Evolutionary conservation across 495 filamentous ascomycete species (phyloP).

Genomic region (Penicillium antarcticum): DNA sequence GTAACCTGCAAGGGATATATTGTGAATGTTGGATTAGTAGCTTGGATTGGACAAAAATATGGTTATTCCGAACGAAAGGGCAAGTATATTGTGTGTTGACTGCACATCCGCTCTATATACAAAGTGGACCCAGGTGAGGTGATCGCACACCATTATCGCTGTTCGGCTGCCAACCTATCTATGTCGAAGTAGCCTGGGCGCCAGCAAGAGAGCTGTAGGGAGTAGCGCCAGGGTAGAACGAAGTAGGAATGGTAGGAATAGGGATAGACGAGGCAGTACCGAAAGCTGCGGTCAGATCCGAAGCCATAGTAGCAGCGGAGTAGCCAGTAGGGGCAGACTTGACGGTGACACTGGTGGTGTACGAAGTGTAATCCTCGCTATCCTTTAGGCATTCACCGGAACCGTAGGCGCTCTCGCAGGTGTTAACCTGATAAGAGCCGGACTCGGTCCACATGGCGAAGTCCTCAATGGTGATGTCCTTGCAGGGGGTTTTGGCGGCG

Average conservation of each 20-base stretch:
- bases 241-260: conserved; percentile 54
- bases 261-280: conserved; percentile 44
- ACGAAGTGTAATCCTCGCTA: conserved; percentile 20
- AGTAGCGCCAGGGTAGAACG: conserved; percentile 49
- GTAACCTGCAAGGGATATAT: no score
- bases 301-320: conserved; percentile 47
- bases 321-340: conserved; percentile 42
- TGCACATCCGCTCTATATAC: no score
- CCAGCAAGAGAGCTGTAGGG: conserved; percentile 29
- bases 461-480: conserved; percentile 48
- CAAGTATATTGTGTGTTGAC: no score
- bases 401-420: conserved; percentile 50
- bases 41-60: no score
- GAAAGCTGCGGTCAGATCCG: conserved; percentile 42
- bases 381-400: conserved; percentile 43
- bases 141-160: not conserved
- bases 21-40: no score
- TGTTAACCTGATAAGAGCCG: conserved; percentile 41
- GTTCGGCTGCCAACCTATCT: not conserved
- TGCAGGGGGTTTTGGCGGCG: conserved; percentile 47
- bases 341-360: conserved; percentile 35
- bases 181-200: conserved; percentile 9
- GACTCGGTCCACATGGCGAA: conserved; percentile 60
- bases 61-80: no score
- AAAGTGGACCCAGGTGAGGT: no score